Evolutionary conservation across 768 basidiomycete species (phyloP).

Genomic region (Floccularia luteovirens): DNA sequence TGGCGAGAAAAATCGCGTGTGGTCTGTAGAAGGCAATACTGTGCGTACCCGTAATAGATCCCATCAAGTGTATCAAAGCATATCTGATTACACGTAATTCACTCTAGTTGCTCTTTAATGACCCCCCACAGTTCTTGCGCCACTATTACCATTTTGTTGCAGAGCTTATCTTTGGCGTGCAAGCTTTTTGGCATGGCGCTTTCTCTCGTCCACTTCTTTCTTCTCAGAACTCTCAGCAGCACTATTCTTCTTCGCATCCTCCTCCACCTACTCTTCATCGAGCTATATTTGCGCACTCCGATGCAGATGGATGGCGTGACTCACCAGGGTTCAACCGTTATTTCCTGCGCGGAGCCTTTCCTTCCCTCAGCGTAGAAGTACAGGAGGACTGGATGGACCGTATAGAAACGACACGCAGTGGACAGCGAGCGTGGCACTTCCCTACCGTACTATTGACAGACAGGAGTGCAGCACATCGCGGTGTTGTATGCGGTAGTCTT

Average conservation of each 20-base stretch:
- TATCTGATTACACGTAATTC: background rate
- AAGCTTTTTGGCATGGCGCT: conserved; percentile 67
- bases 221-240: conserved; percentile 7
- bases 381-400: conserved; percentile 70
- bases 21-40: conserved; percentile 58
- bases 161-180: conserved; percentile 70
- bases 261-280: conserved; percentile 53
- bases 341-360: conserved; percentile 69
- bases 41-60: conserved; percentile 19
- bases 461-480: conserved; percentile 71
- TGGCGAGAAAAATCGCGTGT: conserved; percentile 39
- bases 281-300: conserved; percentile 61
- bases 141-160: conserved; percentile 89
- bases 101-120: conserved; percentile 51
- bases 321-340: conserved; percentile 69
- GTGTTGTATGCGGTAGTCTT: conserved; percentile 48
- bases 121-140: conserved; percentile 68
- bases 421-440: conserved; percentile 61
- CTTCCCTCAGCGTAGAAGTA: conserved; percentile 60
- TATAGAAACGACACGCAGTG: conserved; percentile 17
- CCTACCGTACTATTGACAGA: conserved; percentile 64
- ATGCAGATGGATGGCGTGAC: conserved; percentile 66
- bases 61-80: background rate
- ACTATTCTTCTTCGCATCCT: conserved; percentile 13
- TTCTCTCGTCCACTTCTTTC: conserved; percentile 15